Conservation (phyloP, 257 asterid species). For the Sherardia arvensis region DNA sequence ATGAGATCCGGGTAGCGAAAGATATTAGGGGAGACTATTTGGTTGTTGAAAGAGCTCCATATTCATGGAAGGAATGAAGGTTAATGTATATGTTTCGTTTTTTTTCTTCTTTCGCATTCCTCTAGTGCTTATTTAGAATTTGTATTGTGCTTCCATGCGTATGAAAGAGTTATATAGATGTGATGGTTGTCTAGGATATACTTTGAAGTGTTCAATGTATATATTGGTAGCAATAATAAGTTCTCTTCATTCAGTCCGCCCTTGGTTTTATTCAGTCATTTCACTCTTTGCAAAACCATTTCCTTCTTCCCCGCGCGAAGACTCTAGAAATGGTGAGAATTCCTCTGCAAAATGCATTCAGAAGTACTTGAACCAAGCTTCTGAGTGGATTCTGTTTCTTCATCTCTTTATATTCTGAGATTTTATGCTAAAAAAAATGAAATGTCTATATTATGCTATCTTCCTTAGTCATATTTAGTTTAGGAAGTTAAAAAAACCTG, state of each 20-base stretch:
- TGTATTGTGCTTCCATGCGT: too few species aligned
- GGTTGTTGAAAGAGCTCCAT: slow-evolving; percentile 82
- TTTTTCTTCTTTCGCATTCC: background rate
- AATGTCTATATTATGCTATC: background rate
- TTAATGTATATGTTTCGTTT: background rate
- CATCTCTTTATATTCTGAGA: background rate
- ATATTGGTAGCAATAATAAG: background rate
- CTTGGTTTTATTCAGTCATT: background rate
- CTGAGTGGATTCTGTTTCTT: too few species aligned
- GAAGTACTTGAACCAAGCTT: too few species aligned
- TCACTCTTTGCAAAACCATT: background rate
- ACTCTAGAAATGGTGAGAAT: background rate
- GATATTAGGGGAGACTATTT: slow-evolving; percentile 81
- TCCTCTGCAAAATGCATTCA: background rate
- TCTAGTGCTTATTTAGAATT: background rate
- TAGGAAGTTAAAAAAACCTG: too few species aligned
- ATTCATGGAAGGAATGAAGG: slow-evolving; percentile 71
- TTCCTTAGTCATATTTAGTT: background rate
- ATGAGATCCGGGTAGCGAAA: slow-evolving; percentile 85
- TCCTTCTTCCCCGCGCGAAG: background rate
- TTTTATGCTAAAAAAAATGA: background rate
- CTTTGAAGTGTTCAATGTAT: background rate
- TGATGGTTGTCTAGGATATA: background rate
- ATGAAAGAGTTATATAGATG: background rate
- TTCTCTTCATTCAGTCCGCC: background rate